A percentile compares a stretch with the other conserved stretches of the same genome.
These are phyloP conservation scores for Solanum stenotomum DNA, from an alignment of 257 asterid genomes.

Conservation along the genomic window DNA sequence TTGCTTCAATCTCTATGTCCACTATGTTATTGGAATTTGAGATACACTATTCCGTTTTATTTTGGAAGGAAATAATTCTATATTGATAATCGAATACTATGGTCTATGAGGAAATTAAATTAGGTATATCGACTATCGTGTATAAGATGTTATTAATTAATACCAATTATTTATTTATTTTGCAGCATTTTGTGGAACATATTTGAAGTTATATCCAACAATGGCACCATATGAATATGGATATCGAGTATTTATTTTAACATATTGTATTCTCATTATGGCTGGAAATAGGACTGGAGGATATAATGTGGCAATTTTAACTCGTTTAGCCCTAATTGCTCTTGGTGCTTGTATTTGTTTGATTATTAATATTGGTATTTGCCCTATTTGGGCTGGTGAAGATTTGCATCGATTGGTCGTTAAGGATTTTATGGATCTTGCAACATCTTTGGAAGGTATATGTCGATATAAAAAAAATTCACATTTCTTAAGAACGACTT, in stretches of 20 bases:
- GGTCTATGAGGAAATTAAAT: background rate
- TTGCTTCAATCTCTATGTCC: too few relatives aligned
- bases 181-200: constrained; percentile 27
- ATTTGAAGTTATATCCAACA: constrained; percentile 30
- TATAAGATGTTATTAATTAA: background rate
- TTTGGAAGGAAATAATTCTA: background rate
- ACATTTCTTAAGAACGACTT: background rate
- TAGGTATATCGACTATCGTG: background rate
- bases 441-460: constrained; percentile 33
- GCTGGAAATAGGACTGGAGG: constrained; percentile 26
- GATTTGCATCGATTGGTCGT: constrained; percentile 31
- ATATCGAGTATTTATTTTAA: constrained; percentile 32
- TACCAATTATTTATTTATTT: background rate
- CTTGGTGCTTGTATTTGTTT: constrained; percentile 33
- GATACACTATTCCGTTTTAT: too few relatives aligned
- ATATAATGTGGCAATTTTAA: constrained; percentile 10
- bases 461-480: background rate
- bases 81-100: background rate
- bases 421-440: constrained; percentile 35
- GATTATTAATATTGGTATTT: constrained; percentile 24
- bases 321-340: constrained; percentile 32
- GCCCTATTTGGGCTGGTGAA: constrained; percentile 46
- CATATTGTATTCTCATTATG: constrained; percentile 39
- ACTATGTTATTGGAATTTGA: too few relatives aligned
- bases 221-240: constrained; percentile 47